Percentiles rank a stretch among this genome's conserved stretches.
Conservation (phyloP, 257 asterid species). For the Coffea canephora region DNA sequence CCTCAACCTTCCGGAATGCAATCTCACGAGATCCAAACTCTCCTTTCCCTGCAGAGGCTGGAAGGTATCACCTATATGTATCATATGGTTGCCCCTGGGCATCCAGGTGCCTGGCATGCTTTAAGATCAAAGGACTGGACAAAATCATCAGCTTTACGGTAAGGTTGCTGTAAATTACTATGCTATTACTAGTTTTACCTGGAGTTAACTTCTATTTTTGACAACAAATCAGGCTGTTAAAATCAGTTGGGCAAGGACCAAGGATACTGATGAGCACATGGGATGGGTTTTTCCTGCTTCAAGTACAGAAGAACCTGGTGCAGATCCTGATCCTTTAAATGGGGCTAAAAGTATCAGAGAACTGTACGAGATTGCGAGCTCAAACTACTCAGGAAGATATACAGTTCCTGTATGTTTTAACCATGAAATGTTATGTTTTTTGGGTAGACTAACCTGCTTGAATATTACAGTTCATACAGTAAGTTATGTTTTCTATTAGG, state of each 20-base stretch:
- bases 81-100: conserved; percentile 99
- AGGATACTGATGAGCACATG: conserved; percentile 84
- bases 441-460: conserved; percentile 4
- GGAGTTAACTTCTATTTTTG: not conserved
- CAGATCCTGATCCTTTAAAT: conserved; percentile 69
- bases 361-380: conserved; percentile 79
- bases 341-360: conserved; percentile 69
- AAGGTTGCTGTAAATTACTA: conserved; percentile 8
- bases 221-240: conserved; percentile 60
- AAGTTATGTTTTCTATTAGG: conserved; percentile 36
- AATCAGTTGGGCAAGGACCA: conserved; percentile 81
- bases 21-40: conserved; percentile 67
- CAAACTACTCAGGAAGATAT: conserved; percentile 73
- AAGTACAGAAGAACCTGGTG: conserved; percentile 64
- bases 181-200: not conserved
- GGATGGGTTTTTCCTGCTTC: conserved; percentile 33
- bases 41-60: conserved; percentile 70
- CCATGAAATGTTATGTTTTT: not conserved
- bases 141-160: conserved; percentile 71
- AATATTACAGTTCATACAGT: conserved; percentile 5
- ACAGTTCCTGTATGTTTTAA: conserved; percentile 73
- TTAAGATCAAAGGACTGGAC: conserved; percentile 84
- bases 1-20: conserved; percentile 67
- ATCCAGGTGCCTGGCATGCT: conserved; percentile 81
- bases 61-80: conserved; percentile 82